Percentiles rank a stretch among this genome's conserved stretches.
phyloP scores from a whole-genome alignment of 2,329 filamentous ascomycete genomes.

The Madurella mycetomatis region DNA sequence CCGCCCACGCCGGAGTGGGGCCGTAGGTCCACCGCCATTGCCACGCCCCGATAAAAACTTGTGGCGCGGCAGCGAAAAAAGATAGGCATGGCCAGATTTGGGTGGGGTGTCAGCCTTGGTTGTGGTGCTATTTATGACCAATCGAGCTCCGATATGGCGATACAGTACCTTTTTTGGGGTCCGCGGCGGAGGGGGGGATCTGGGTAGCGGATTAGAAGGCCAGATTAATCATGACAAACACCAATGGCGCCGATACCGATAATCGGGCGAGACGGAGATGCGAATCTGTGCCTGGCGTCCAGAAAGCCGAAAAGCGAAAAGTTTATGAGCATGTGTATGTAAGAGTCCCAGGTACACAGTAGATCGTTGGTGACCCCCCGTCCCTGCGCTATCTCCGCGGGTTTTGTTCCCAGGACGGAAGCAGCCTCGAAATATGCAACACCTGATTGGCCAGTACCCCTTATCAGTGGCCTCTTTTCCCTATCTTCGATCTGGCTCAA shows the following conservation, averaged over 20 bases:
- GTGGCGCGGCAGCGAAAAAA: too few relatives aligned
- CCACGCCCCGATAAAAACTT: not conserved
- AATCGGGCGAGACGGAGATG: not conserved
- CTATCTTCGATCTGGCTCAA: too few relatives aligned
- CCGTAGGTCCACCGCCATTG: not conserved
- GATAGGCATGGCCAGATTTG: too few relatives aligned
- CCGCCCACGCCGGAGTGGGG: not conserved
- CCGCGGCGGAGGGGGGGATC: too few relatives aligned
- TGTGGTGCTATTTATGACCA: not conserved
- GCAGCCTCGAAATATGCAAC: slow-evolving; percentile 6
- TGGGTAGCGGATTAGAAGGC: too few relatives aligned
- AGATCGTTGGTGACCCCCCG: slow-evolving; percentile 1
- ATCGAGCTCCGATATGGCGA: too few relatives aligned
- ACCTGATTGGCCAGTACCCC: slow-evolving; percentile 14
- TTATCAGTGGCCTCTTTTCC: slow-evolving; percentile 11
- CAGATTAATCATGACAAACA: not conserved
- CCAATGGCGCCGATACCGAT: not conserved
- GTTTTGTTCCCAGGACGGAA: slow-evolving; percentile 16
- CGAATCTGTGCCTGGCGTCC: not conserved
- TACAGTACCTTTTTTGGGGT: too few relatives aligned
- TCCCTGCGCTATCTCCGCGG: slow-evolving; percentile 17
- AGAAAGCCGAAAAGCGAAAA: not conserved
- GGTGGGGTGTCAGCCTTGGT: too few relatives aligned
- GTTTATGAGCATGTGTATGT: not conserved
- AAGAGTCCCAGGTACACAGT: not conserved